phyloP scores from a whole-genome alignment of 2,329 filamentous ascomycete species.

The Blumeria hordei region DNA sequence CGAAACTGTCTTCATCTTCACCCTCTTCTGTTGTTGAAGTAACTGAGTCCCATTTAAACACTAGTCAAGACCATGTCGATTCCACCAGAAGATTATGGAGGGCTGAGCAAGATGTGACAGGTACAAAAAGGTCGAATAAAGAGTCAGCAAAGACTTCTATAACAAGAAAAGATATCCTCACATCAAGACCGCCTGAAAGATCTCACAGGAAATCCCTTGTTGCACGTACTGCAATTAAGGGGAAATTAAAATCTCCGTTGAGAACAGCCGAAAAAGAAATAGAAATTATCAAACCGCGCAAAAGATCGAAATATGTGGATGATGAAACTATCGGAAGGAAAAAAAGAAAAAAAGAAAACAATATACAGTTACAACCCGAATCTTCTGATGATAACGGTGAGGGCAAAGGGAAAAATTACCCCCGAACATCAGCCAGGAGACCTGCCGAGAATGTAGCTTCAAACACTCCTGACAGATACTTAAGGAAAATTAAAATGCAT shows the following conservation, averaged over 20 bases:
- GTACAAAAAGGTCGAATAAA: neutral
- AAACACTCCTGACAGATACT: neutral
- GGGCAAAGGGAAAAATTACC: neutral
- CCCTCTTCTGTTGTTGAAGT: neutral
- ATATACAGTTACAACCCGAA: neutral
- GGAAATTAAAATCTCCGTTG: neutral
- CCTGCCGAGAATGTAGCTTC: neutral
- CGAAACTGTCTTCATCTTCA: neutral
- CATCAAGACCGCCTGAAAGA: neutral
- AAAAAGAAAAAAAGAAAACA: neutral
- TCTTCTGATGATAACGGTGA: too few relatives aligned
- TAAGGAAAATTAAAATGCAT: neutral
- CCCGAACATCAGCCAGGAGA: neutral
- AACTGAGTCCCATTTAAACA: neutral
- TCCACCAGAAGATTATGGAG: neutral
- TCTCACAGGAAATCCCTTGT: neutral
- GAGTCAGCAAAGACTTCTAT: neutral
- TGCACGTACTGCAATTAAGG: neutral
- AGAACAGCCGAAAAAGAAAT: neutral
- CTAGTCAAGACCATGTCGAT: neutral
- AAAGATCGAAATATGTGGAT: neutral
- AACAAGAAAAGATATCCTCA: neutral
- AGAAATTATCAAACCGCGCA: neutral
- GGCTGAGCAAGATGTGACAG: neutral
- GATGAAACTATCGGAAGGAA: neutral